phyloP scores from a whole-genome alignment of 306 rosid species.

The Quercus wislizeni region DNA sequence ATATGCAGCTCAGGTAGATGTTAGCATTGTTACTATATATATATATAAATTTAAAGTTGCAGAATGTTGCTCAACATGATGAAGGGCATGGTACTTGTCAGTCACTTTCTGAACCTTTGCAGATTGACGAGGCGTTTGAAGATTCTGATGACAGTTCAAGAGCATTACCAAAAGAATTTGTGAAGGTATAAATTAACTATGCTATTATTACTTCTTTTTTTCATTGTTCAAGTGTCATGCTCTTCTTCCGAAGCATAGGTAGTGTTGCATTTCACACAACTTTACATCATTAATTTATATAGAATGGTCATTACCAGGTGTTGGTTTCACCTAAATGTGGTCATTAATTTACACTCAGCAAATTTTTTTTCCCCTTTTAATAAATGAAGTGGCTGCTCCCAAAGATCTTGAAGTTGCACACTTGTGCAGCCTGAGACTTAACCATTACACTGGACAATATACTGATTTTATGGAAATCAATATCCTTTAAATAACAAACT shows the following conservation, averaged over 20 bases:
- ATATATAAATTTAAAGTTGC: neutral
- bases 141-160: neutral
- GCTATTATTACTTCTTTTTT: neutral
- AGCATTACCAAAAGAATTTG: neutral
- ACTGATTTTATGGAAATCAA: neutral
- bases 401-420: neutral
- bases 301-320: neutral
- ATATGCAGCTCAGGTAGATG: slow-evolving; percentile 11
- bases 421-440: neutral
- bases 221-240: neutral
- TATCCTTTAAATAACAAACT: neutral
- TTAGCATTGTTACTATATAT: neutral
- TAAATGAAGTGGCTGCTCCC: neutral
- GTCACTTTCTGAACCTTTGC: neutral
- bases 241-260: neutral
- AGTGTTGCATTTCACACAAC: neutral
- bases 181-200: neutral
- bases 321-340: neutral
- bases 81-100: neutral
- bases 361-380: neutral
- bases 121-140: neutral
- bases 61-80: neutral
- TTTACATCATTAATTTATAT: neutral
- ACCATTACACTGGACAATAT: neutral
- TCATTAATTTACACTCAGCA: neutral